Base-by-base conservation (phyloP, 2,329 filamentous ascomycete genomes). In the Xylariaceae sp. region DNA sequence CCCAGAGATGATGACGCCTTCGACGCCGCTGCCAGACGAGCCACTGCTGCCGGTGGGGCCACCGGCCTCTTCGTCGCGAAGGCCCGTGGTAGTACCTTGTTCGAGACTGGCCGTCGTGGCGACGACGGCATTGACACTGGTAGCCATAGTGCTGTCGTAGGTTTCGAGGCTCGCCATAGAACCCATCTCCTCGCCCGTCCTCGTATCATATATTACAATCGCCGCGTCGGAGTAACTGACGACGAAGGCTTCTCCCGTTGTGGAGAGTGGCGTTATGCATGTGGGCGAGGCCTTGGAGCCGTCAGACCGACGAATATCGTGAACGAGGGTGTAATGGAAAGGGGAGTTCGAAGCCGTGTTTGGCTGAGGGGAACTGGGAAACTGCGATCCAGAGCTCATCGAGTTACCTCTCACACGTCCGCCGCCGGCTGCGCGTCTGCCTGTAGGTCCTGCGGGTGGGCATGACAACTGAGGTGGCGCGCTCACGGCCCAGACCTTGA, bases 101-200 rank as follows among this genome's bases (percentile, higher is more conserved):
- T 97, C 93, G 30, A 96, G 82, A 1, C 90, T 89, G 15, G 88
- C 82, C 0, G 89, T 94, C 1, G 90, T 95, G 1, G 93, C 91
- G 13, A 95, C 93, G 7, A 97, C 88, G 0, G 91, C 86, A 71
- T 97, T 99, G 65, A 99, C 90, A 45, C 90, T 93, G 3, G 88
- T 90, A 54, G 83, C 82, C 49, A 77, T 68, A 0, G 91, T 94
- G 7, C 89, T 89, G 68, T 99, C 90, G 68, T 96, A 97, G 0
- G 93, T 97, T 74, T 97, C 94, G 52, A 89, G 79, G 71, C 92
- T 97, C 42, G 91, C 90, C 93, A 99, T 97, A 51, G 86, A 86
- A 37, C 92, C 90, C 45, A 97, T 85, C 70, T 96, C 90, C 73
- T 97, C 94, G 51, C 92, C 94, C 0, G 90, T 92, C 64, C 90